Percentiles rank a stretch among this genome's conserved stretches.
phyloP scores from a whole-genome alignment of 208 protist species.

The Acanthamoeba castellanii region DNA sequence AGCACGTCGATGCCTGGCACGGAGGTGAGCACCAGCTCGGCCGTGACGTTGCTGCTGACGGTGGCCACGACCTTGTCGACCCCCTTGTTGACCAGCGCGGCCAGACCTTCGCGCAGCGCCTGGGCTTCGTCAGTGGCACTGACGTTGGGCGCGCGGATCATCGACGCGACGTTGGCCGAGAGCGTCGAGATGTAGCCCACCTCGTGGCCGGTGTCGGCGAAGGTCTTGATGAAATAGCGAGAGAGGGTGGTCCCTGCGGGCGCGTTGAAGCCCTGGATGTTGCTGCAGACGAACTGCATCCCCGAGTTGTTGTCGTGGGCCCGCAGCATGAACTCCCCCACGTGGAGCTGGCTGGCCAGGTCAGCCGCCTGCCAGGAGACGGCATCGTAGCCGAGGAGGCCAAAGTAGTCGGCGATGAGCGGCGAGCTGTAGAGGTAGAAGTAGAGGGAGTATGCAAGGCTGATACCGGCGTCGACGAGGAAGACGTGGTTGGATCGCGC shows the following conservation, averaged over 20 bases:
- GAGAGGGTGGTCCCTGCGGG: background rate
- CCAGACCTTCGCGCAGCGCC: background rate
- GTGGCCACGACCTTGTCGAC: conserved; percentile 67
- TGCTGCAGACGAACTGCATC: conserved; percentile 26
- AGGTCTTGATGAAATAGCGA: background rate
- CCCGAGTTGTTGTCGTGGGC: background rate
- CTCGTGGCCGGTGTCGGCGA: background rate
- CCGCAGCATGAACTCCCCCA: background rate
- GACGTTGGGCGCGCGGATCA: background rate
- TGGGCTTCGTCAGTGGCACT: conserved; percentile 12
- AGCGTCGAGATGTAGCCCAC: conserved; percentile 49
- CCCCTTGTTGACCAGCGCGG: conserved; percentile 5
- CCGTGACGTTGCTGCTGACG: conserved; percentile 18
- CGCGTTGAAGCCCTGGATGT: background rate
- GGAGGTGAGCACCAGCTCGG: conserved; percentile 16
- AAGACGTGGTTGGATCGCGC: background rate
- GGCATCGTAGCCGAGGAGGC: conserved; percentile 39
- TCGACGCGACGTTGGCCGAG: background rate
- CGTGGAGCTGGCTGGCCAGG: background rate
- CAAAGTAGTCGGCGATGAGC: conserved; percentile 14
- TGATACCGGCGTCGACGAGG: conserved; percentile 22
- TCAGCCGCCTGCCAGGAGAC: background rate
- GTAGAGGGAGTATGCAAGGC: background rate
- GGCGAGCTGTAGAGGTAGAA: conserved; percentile 35
- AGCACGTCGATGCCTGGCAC: conserved; percentile 67